These are phyloP conservation scores for Penicilliopsis zonata DNA, from an alignment of 495 filamentous ascomycete species.

Conservation along the genomic window DNA sequence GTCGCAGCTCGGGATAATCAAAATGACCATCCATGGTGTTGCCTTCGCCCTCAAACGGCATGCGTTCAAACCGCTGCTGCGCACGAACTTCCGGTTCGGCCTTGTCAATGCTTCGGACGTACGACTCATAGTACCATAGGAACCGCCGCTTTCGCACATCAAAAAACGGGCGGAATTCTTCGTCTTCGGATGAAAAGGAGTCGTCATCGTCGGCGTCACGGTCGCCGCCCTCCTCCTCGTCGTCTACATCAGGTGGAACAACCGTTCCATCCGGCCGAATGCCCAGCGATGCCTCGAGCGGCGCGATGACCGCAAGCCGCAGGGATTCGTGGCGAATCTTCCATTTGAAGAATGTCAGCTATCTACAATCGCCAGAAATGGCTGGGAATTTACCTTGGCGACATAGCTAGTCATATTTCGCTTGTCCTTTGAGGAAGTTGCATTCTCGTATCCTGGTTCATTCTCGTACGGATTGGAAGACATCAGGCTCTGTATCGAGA, in stretches of 20 bases:
- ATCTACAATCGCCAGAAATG: background rate
- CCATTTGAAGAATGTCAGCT: background rate
- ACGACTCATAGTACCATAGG: constrained; percentile 90
- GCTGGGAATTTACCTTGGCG: constrained; percentile 50
- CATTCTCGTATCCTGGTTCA: constrained; percentile 83
- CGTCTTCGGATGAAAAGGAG: constrained; percentile 20
- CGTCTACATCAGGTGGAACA: constrained; percentile 22
- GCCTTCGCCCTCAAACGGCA: constrained; percentile 72
- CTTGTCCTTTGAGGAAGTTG: constrained; percentile 53
- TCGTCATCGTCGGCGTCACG: constrained; percentile 33
- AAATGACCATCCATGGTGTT: constrained; percentile 87
- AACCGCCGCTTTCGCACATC: constrained; percentile 88
- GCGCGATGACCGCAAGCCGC: constrained; percentile 73
- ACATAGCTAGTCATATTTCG: constrained; percentile 70
- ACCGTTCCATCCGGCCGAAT: constrained; percentile 43
- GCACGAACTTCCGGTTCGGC: constrained; percentile 33
- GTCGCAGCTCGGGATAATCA: constrained; percentile 64
- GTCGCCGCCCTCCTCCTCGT: constrained; percentile 38
- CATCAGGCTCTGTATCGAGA: constrained; percentile 95
- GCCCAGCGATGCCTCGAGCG: constrained; percentile 67
- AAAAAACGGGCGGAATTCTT: constrained; percentile 58
- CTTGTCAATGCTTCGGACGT: constrained; percentile 55
- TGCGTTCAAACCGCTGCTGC: constrained; percentile 53
- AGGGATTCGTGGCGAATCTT: constrained; percentile 89
- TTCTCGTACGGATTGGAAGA: constrained; percentile 91